Evolutionary conservation across 2,329 filamentous ascomycete genomes (phyloP).

Genomic region (Drechmeria coniospora): DNA sequence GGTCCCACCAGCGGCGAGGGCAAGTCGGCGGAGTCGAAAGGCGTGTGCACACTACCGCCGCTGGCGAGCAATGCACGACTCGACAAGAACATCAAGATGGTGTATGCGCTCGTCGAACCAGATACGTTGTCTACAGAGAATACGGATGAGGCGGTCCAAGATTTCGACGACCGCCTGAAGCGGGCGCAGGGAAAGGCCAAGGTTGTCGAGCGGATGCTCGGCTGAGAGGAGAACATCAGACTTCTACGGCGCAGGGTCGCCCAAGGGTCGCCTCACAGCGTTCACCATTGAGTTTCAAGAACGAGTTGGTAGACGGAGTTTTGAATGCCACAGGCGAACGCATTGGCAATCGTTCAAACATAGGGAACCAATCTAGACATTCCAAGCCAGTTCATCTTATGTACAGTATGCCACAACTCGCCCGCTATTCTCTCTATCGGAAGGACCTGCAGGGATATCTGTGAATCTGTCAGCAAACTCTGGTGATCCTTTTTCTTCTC

Average conservation of each 20-base stretch:
- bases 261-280: too few species aligned
- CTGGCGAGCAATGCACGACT: constrained; percentile 49
- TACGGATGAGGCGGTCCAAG: constrained; percentile 73
- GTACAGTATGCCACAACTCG: constrained; percentile 12
- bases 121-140: constrained; percentile 67
- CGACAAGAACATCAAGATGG: constrained; percentile 56
- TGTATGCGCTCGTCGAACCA: constrained; percentile 67
- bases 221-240: too few species aligned
- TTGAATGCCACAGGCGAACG: too few species aligned
- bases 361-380: constrained; percentile 13
- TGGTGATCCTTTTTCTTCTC: too few species aligned
- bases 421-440: constrained; percentile 27
- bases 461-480: constrained; percentile 3
- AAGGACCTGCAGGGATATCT: constrained; percentile 53
- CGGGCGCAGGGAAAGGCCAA: constrained; percentile 72
- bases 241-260: constrained; percentile 1
- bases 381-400: constrained; percentile 12
- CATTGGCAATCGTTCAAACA: too few species aligned
- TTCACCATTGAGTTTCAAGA: too few species aligned
- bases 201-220: constrained; percentile 59
- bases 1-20: constrained; percentile 3
- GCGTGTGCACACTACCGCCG: constrained; percentile 16
- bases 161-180: constrained; percentile 81
- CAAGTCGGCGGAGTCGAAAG: neutral
- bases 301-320: too few species aligned